Evolutionary conservation across 1,284 basidiomycete genomes (phyloP), one percentile per base, ranked within the genome.

Genomic region (Heimioporus punctisporus): DNA sequence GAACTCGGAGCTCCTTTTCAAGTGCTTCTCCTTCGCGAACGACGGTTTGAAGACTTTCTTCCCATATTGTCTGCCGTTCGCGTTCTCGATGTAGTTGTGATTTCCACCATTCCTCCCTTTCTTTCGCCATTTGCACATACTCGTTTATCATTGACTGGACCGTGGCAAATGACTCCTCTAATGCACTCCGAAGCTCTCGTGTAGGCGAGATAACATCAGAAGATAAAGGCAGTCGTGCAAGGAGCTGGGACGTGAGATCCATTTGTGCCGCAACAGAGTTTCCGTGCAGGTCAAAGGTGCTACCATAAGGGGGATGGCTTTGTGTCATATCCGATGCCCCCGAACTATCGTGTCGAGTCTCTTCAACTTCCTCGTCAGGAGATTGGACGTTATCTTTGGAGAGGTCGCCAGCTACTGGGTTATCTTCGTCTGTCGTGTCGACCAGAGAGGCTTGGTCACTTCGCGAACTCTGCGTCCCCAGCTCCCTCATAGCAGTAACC

Each of bases 11-110:
- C 74, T 95, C 92, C 57, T 76, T 73, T 74, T 98, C 97, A 46
- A 97, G 81, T 27, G 81, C 83, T 60, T 93, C 93, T 41, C 96
- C 94, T 69, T 97, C 93, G 54, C 84, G 79, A 1, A 95, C 95
- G 5, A 97, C 90, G 1, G 85, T 83, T 50, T 90, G 85, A 66
- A 98, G 76, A 71, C 93, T 96, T 72, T 96, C 92, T 73, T 98
- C 95, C 97, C 96, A 98, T 23, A 96, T 78, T 30, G 77, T 82
- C 65, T 91, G 85, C 26, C 92, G 81, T 66, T 88, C 84, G 47
- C 84, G 79, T 67, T 97, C 95, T 23, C 80, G 77, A 60, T 80
- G 78, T 17, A 93, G 76, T 55, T 82, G 76, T 34, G 74, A 74
- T 48, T 75, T 75, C 76, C 88, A 93, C 85, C 90, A 98, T 44